Conservation (phyloP, 805 yeast genomes). For the Spathaspora gorwiae region DNA sequence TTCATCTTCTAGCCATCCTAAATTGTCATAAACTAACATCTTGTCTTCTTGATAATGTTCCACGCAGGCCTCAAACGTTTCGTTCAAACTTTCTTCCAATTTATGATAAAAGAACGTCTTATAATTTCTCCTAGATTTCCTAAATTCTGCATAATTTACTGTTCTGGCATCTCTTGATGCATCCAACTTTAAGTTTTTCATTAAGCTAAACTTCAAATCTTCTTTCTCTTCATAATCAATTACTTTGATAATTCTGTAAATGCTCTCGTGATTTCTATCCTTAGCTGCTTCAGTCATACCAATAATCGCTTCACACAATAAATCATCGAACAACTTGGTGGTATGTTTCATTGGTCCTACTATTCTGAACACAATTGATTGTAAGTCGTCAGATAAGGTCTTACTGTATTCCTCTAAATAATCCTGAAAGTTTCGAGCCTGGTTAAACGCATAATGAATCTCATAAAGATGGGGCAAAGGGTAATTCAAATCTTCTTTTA, state of each 20-base stretch:
- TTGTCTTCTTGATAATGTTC: slow-evolving; percentile 46
- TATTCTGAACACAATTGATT: slow-evolving; percentile 58
- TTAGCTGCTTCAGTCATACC: slow-evolving; percentile 70
- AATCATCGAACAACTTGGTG: slow-evolving; percentile 55
- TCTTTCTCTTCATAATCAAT: slow-evolving; percentile 77
- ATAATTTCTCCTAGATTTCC: slow-evolving; percentile 52
- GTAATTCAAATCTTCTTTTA: slow-evolving; percentile 28
- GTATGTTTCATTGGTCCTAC: slow-evolving; percentile 45
- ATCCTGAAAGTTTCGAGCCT: slow-evolving; percentile 74
- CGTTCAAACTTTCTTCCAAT: slow-evolving; percentile 55
- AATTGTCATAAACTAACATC: slow-evolving; percentile 59
- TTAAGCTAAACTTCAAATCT: slow-evolving; percentile 52
- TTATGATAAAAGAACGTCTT: slow-evolving; percentile 55
- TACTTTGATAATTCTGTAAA: slow-evolving; percentile 69
- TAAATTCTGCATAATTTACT: slow-evolving; percentile 23
- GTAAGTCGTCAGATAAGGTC: slow-evolving; percentile 55
- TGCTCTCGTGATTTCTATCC: slow-evolving; percentile 61
- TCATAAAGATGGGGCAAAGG: slow-evolving; percentile 53
- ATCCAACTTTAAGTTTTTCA: slow-evolving; percentile 22
- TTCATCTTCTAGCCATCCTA: slow-evolving; percentile 84
- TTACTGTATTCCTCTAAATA: slow-evolving; percentile 56
- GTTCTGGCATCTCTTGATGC: slow-evolving; percentile 13
- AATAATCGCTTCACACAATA: slow-evolving; percentile 62
- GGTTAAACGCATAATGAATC: slow-evolving; percentile 67
- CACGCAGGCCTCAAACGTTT: slow-evolving; percentile 64